Evolutionary conservation across 345 rosid species (phyloP), one percentile per base, ranked within the genome.

Genomic region (Orychophragmus violaceus): DNA sequence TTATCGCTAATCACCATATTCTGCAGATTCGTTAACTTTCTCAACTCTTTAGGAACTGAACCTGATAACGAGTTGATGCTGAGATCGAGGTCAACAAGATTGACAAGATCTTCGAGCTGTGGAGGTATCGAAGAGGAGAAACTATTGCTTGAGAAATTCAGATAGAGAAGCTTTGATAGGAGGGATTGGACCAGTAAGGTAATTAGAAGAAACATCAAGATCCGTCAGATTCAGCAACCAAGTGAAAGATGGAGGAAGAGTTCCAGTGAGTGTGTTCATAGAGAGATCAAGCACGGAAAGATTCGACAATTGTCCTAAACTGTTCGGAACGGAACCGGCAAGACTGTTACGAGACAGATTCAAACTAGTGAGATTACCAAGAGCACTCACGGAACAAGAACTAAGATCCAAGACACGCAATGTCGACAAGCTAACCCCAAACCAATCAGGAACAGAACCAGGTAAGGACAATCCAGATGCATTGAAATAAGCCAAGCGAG

Each of bases 381-480:
- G 69, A 57, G 84, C 89, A 18, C 18, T 74, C 30, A 91, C 64
- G 36, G 75, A 79, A 50, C 96, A 88, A 59, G 86, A 89, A 63
- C 84, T 68, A 75, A 95, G 97, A 95, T 95, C 99, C 79, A 95
- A 79, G 48, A 82, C 83, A 76, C 81, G 83, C 56, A 95, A 80
- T 0, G 81, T 64, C 61, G 55, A 66, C 37, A 88, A 69, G 17
- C 57, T 64, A 59, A 62, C 72, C 41, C 97, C 96, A 50, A 95
- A 83, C 90, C 83, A 87, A 56, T 77, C 87, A 9, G 99, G 99
- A 22, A 95, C 76, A 5, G 78, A 56, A 14, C 97, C 97, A 13
- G 91, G 99, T 3, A 95, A 86, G 24, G 70, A 39, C 69, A 95
- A 86, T 16, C 78, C 71, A 8, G 99, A 95, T 5, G 97, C 95